Percentiles rank a stretch among this genome's conserved stretches.
Evolutionary conservation across 768 basidiomycete genomes (phyloP).

Genomic region (Leucocoprinus leucothites): DNA sequence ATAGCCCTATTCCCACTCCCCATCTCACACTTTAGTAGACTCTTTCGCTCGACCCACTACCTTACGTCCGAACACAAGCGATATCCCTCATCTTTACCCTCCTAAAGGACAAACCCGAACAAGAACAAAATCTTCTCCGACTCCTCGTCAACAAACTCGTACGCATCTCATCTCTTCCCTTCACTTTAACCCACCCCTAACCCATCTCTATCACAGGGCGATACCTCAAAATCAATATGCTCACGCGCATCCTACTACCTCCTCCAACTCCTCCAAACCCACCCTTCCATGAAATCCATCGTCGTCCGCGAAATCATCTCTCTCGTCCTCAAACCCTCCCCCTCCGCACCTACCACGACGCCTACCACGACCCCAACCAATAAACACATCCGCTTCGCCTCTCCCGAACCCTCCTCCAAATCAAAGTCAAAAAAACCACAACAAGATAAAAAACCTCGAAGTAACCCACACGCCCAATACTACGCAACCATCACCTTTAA

Average conservation of each 20-base stretch:
- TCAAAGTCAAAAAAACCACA: slow-evolving; percentile 36
- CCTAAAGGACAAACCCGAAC: slow-evolving; percentile 88
- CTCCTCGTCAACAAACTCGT: slow-evolving; percentile 94
- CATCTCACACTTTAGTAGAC: slow-evolving; percentile 38
- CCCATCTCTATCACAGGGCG: slow-evolving; percentile 53
- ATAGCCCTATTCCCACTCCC: not conserved
- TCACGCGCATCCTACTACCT: slow-evolving; percentile 89
- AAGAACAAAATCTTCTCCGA: slow-evolving; percentile 93
- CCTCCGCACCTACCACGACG: slow-evolving; percentile 29
- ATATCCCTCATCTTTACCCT: slow-evolving; percentile 76
- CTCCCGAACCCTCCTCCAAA: slow-evolving; percentile 30
- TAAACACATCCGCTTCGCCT: slow-evolving; percentile 54
- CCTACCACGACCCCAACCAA: slow-evolving; percentile 26
- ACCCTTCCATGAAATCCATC: slow-evolving; percentile 90
- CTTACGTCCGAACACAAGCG: slow-evolving; percentile 85
- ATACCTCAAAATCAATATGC: slow-evolving; percentile 82
- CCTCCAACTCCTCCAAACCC: slow-evolving; percentile 83
- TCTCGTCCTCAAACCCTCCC: slow-evolving; percentile 66
- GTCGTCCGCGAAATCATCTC: slow-evolving; percentile 84
- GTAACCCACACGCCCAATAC: slow-evolving; percentile 77
- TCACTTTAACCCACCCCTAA: not conserved
- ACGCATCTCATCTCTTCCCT: slow-evolving; percentile 20
- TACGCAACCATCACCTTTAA: slow-evolving; percentile 94
- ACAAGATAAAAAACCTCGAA: slow-evolving; percentile 31
- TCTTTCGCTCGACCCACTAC: slow-evolving; percentile 79